Evolutionary conservation across 345 rosid genomes (phyloP).

Genomic region (Jatropha curcas): DNA sequence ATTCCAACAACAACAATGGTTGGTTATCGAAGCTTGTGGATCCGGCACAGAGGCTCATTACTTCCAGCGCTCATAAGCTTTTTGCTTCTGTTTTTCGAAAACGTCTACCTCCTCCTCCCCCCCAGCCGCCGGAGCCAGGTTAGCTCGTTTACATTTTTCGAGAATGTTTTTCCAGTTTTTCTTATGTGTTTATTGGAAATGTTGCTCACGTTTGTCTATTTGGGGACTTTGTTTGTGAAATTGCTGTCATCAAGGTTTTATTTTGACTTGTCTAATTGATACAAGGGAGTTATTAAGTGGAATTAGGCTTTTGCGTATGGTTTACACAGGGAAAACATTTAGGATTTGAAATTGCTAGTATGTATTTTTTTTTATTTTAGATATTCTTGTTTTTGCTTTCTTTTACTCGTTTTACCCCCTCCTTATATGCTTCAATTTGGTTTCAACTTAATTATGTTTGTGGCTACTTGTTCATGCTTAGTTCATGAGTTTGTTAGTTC

Average conservation of each 20-base stretch:
- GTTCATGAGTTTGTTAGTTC: not conserved
- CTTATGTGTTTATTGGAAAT: slow-evolving; percentile 4
- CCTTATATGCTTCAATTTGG: not conserved
- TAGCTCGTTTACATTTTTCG: not conserved
- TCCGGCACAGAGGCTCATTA: slow-evolving; percentile 83
- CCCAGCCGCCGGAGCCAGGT: slow-evolving; percentile 48
- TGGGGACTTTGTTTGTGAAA: not conserved
- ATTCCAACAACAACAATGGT: slow-evolving; percentile 38
- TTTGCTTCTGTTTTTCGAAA: slow-evolving; percentile 74
- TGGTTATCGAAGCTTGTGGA: slow-evolving; percentile 89
- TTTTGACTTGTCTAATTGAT: not conserved
- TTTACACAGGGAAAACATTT: too few relatives aligned
- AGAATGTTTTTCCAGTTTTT: not conserved
- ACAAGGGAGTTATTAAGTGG: too few relatives aligned
- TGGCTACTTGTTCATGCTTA: not conserved
- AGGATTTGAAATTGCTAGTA: not conserved
- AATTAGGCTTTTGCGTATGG: not conserved
- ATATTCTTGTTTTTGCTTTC: not conserved
- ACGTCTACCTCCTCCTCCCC: slow-evolving; percentile 57
- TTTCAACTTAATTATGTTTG: not conserved
- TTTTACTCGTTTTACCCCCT: not conserved
- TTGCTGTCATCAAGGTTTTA: not conserved
- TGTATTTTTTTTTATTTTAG: not conserved
- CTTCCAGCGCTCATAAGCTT: slow-evolving; percentile 73
- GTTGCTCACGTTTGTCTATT: not conserved